These are phyloP conservation scores for Silene conica DNA, from an alignment of 148 eudicot genomes.

Conservation along the genomic window DNA sequence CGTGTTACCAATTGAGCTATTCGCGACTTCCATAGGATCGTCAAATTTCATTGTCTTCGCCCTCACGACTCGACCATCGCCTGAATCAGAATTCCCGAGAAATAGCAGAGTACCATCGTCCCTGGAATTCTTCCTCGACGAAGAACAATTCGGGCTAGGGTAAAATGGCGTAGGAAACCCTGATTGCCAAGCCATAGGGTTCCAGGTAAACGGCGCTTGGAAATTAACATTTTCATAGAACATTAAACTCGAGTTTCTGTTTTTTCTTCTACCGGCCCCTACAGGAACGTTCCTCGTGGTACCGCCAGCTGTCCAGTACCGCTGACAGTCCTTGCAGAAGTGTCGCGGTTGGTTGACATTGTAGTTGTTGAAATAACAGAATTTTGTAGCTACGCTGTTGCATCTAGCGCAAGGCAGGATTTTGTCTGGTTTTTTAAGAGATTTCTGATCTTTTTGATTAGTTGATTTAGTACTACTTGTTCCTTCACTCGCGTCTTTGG, in stretches of 20 bases:
- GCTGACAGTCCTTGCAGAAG: conserved; percentile 25
- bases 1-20: conserved; percentile 46
- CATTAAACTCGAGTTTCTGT: conserved; percentile 15
- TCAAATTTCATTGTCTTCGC: conserved; percentile 41
- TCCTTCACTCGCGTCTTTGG: background rate
- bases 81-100: no score
- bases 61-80: conserved; percentile 28
- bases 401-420: conserved; percentile 24
- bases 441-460: background rate
- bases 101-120: no score
- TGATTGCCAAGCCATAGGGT: conserved; percentile 33
- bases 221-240: conserved; percentile 11
- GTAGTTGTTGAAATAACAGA: conserved; percentile 27
- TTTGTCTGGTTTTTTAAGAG: conserved; percentile 3
- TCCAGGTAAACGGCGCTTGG: conserved; percentile 34
- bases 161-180: conserved; percentile 39
- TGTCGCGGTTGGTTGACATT: conserved; percentile 25
- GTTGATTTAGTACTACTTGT: conserved; percentile 4
- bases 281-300: conserved; percentile 23
- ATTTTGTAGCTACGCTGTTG: conserved; percentile 24
- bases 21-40: conserved; percentile 39
- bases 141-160: conserved; percentile 34
- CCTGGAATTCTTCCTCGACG: conserved; percentile 54
- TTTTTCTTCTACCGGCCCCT: conserved; percentile 24
- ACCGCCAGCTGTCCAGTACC: conserved; percentile 30